Evolutionary conservation across 495 filamentous ascomycete genomes (phyloP), one percentile per base, ranked within the genome.

Genomic region (Aspergillus steynii): DNA sequence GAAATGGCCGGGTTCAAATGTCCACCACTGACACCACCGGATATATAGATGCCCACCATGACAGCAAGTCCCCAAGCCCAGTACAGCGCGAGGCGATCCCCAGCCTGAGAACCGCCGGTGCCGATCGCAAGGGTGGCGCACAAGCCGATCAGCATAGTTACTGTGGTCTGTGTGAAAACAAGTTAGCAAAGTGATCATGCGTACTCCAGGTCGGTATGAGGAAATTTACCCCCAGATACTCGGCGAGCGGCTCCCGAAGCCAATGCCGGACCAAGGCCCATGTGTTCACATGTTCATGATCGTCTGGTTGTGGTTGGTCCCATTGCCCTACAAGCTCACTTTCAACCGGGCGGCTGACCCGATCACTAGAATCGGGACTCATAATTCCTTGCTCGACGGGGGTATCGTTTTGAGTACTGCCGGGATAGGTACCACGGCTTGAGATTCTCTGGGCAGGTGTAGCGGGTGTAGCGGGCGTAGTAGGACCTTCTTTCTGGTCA

Each of bases 1-100:
- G 82, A 82, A 27, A 86, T 77, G 4, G 81, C 83, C 0, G 84
- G 83, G 57, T 87, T 87, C 47, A 88, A 67, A 57, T 85, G 82
- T 0, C 75, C 84, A 51, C 85, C 84, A 29, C 71, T 77, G 42
- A 84, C 74, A 50, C 83, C 82, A 61, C 70, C 70, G 7, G 80
- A 74, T 15, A 82, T 69, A 60, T 86, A 86, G 56, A 86, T 79
- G 29, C 79, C 84, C 4, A 85, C 64, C 83, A 86, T 85, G 45
- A 86, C 64, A 8, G 58, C 60, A 28, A 72, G 63, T 0, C 65
- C 70, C 70, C 70, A 72, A 72, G 31, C 77, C 74, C 42, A 46
- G 26, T 55, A 61, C 26, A 61, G 53, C 1, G 65, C 52, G 7
- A 49, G 4, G 29, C 50, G 64, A 7, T 51, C 48, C 1, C 66